Evolutionary conservation across 345 rosid species (phyloP).

Genomic region (thale cress (Arabidopsis thaliana)): TAIR10.1 NC_003074.8:16618501-16619000

Average conservation of each 20-base stretch:
- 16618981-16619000: not conserved
- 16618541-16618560: not conserved
- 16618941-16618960: constrained; percentile 3
- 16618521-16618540: not conserved
- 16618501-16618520: constrained; percentile 61
- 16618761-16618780: not conserved
- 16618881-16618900: not conserved
- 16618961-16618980: not conserved
- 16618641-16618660: not conserved
- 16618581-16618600: not conserved
- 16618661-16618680: not conserved
- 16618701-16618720: not conserved
- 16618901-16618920: not conserved
- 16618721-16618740: not conserved
- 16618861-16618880: not conserved
- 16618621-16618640: not conserved
- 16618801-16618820: not conserved
- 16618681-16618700: not conserved
- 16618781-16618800: not conserved
- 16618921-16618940: not conserved
- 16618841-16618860: not conserved
- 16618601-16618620: not conserved
- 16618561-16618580: not conserved
- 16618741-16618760: not conserved
- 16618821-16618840: not conserved